Evolutionary conservation across 352 stramenopile genomes (phyloP).

Genomic region (Globisporangium emineosum): DNA sequence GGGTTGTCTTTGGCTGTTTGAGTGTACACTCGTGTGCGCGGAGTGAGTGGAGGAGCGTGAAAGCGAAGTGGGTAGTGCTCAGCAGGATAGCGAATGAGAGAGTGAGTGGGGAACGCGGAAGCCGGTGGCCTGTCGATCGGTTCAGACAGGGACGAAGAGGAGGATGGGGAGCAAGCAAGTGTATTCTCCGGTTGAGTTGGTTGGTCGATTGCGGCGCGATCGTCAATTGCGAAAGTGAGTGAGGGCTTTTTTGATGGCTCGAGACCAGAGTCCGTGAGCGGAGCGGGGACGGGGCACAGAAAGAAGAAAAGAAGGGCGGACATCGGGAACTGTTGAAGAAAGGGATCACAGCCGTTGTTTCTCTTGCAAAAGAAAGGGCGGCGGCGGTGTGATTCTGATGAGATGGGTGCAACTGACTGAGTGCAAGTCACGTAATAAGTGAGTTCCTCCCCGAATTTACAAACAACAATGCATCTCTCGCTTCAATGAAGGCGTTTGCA

Average conservation of each 20-base stretch:
- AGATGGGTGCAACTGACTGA: neutral
- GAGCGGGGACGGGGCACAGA: neutral
- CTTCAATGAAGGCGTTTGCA: neutral
- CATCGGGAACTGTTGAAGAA: neutral
- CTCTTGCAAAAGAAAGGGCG: neutral
- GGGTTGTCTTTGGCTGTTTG: neutral
- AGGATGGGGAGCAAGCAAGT: neutral
- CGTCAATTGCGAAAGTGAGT: neutral
- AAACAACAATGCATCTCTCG: too few relatives aligned
- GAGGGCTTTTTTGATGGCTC: neutral
- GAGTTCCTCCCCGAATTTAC: neutral
- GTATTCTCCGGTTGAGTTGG: conserved; percentile 2
- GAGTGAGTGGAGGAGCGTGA: neutral
- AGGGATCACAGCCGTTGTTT: neutral
- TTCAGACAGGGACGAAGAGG: neutral
- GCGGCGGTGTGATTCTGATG: neutral
- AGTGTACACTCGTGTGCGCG: neutral
- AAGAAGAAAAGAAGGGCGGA: neutral
- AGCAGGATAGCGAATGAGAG: conserved; percentile 1
- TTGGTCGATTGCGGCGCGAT: neutral
- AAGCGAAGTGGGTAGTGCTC: neutral
- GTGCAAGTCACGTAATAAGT: neutral
- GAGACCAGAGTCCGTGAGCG: too few relatives aligned
- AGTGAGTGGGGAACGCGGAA: neutral
- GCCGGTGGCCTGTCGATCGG: neutral